Percentiles rank a stretch among this genome's conserved stretches.
Evolutionary conservation across 2,329 filamentous ascomycete species (phyloP).

Genomic region (Geosmithia flava): DNA sequence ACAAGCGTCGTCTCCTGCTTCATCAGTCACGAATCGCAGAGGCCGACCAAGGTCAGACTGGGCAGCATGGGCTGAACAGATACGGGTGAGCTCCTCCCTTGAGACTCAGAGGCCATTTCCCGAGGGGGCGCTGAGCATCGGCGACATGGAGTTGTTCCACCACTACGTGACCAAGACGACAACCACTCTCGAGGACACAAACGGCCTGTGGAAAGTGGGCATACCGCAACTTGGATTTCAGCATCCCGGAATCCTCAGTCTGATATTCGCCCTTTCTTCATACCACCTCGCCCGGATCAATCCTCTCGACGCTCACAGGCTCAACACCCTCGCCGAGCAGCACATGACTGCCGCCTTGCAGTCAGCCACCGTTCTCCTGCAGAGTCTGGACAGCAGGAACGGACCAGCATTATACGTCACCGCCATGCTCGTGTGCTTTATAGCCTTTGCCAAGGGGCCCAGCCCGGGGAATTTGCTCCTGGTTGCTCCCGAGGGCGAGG

Average conservation of each 20-base stretch:
- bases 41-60: constrained; percentile 7
- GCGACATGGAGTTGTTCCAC: constrained; percentile 12
- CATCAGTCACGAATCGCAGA: constrained; percentile 1
- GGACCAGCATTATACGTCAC: constrained; percentile 10
- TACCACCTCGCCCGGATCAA: constrained; percentile 8
- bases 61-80: constrained; percentile 2
- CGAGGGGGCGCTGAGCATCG: constrained; percentile 5
- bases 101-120: not conserved
- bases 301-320: constrained; percentile 2
- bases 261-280: constrained; percentile 11
- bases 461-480: constrained; percentile 7
- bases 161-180: constrained; percentile 10
- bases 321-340: constrained; percentile 7
- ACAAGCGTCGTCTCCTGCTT: not conserved
- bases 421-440: constrained; percentile 9
- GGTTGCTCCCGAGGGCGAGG: constrained; percentile 6
- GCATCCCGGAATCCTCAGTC: constrained; percentile 10
- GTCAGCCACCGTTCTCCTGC: constrained; percentile 8
- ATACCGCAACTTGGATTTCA: constrained; percentile 11
- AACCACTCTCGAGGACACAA: constrained; percentile 6
- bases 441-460: constrained; percentile 7
- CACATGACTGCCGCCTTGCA: constrained; percentile 8
- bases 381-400: constrained; percentile 6
- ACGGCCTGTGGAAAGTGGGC: constrained; percentile 7
- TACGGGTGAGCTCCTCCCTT: constrained; percentile 1